These are phyloP conservation scores for Hysterium pulicare DNA, from an alignment of 2,329 filamentous ascomycete genomes.

Conservation along the genomic window DNA sequence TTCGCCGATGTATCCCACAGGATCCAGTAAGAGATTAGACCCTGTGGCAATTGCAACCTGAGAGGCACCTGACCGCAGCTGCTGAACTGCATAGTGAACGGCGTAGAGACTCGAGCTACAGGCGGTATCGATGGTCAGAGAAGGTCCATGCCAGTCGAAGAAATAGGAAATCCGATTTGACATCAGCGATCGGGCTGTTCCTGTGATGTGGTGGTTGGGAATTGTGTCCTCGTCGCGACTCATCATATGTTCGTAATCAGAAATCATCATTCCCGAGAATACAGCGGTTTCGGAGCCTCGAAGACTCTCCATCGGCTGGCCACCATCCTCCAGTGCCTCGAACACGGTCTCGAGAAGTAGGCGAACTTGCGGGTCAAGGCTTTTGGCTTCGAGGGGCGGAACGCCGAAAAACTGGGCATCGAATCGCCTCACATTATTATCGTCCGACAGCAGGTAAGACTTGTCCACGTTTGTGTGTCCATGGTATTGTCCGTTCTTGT, in stretches of 20 bases:
- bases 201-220: not conserved
- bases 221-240: not conserved
- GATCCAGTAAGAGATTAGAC: slow-evolving; percentile 17
- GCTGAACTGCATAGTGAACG: slow-evolving; percentile 12
- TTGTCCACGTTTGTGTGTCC: slow-evolving; percentile 4
- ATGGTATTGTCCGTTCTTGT: slow-evolving; percentile 8
- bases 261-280: slow-evolving; percentile 1
- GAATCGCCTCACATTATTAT: slow-evolving; percentile 8
- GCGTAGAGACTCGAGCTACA: slow-evolving; percentile 28
- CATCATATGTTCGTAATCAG: slow-evolving; percentile 1
- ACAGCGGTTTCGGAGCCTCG: slow-evolving; percentile 3
- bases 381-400: slow-evolving; percentile 7
- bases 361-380: slow-evolving; percentile 15
- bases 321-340: slow-evolving; percentile 7
- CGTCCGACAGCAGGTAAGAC: slow-evolving; percentile 11
- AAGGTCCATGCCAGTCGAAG: slow-evolving; percentile 28
- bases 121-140: slow-evolving; percentile 31
- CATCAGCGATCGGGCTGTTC: slow-evolving; percentile 22
- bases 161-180: slow-evolving; percentile 31
- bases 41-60: slow-evolving; percentile 7
- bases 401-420: slow-evolving; percentile 19
- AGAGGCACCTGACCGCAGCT: slow-evolving; percentile 2
- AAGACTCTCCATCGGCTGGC: slow-evolving; percentile 3
- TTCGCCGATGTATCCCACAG: slow-evolving; percentile 13
- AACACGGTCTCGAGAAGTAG: slow-evolving; percentile 13